Evolutionary conservation across 2,329 filamentous ascomycete species (phyloP).

Genomic region (Fusarium penzigii): DNA sequence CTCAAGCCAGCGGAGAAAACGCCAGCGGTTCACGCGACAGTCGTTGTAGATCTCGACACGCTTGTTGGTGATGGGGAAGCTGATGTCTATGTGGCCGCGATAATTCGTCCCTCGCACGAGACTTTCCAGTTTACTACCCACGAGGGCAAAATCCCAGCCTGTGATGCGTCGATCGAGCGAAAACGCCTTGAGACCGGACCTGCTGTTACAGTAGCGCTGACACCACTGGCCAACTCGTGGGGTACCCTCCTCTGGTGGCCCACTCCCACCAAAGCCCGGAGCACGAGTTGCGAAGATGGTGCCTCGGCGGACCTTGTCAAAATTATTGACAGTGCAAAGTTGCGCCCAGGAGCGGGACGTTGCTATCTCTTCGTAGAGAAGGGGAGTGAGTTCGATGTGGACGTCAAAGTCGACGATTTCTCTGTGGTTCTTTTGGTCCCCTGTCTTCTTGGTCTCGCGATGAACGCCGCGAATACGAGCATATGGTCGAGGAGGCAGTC

Average conservation of each 20-base stretch:
- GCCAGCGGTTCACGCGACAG: constrained; percentile 63
- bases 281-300: constrained; percentile 56
- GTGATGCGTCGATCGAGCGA: constrained; percentile 51
- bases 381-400: constrained; percentile 58
- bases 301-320: constrained; percentile 65
- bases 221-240: constrained; percentile 61
- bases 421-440: constrained; percentile 47
- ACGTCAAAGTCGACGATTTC: constrained; percentile 61
- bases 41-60: constrained; percentile 65
- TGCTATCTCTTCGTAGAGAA: constrained; percentile 51
- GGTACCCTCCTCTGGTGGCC: constrained; percentile 31
- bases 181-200: constrained; percentile 59
- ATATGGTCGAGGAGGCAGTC: constrained; percentile 53
- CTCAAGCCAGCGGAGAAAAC: constrained; percentile 62
- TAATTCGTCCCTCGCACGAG: constrained; percentile 68
- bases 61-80: constrained; percentile 59
- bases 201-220: constrained; percentile 63
- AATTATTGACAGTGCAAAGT: constrained; percentile 56
- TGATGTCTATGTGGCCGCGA: constrained; percentile 59
- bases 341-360: constrained; percentile 42
- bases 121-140: constrained; percentile 54
- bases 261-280: constrained; percentile 40
- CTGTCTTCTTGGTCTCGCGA: constrained; percentile 43
- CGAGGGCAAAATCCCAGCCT: constrained; percentile 59
- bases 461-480: constrained; percentile 57